Percentiles rank a stretch among this genome's conserved stretches.
These are phyloP conservation scores for Nephelium lappaceum DNA, from an alignment of 345 rosid species.

Conservation along the genomic window DNA sequence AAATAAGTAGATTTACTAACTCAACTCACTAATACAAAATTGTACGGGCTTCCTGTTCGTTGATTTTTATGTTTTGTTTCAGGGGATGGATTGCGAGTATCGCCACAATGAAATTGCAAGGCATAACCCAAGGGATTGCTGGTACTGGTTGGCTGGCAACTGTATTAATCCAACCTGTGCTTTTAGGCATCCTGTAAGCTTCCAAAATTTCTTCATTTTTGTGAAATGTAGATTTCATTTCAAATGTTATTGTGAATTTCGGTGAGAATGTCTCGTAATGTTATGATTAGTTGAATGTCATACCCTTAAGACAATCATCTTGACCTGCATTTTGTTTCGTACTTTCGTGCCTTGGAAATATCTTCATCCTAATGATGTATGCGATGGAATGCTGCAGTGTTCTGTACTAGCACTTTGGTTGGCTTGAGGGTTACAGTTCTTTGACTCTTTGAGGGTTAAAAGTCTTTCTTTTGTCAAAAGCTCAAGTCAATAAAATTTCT, in stretches of 20 bases:
- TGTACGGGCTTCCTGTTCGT: neutral
- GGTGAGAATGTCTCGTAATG: neutral
- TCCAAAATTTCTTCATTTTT: conserved; percentile 1
- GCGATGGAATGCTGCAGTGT: neutral
- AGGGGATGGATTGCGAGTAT: conserved; percentile 70
- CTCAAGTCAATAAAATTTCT: neutral
- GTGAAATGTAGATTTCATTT: neutral
- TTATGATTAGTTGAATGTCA: neutral
- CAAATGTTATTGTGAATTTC: too few relatives aligned
- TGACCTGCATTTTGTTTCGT: neutral
- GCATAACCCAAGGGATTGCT: conserved; percentile 69
- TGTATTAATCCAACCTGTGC: conserved; percentile 60
- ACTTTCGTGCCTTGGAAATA: neutral
- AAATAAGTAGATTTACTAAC: neutral
- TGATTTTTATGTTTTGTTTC: conserved; percentile 1
- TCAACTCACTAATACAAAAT: neutral
- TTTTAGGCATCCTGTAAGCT: conserved; percentile 68
- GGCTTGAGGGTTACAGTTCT: neutral
- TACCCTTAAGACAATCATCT: neutral
- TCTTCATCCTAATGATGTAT: neutral
- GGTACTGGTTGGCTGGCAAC: conserved; percentile 67
- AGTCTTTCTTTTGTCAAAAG: neutral
- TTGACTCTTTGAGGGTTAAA: neutral
- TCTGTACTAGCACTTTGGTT: neutral
- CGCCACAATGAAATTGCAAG: conserved; percentile 67